Conservation (phyloP, 2,329 filamentous ascomycete species). For the Fusarium sp. region DNA sequence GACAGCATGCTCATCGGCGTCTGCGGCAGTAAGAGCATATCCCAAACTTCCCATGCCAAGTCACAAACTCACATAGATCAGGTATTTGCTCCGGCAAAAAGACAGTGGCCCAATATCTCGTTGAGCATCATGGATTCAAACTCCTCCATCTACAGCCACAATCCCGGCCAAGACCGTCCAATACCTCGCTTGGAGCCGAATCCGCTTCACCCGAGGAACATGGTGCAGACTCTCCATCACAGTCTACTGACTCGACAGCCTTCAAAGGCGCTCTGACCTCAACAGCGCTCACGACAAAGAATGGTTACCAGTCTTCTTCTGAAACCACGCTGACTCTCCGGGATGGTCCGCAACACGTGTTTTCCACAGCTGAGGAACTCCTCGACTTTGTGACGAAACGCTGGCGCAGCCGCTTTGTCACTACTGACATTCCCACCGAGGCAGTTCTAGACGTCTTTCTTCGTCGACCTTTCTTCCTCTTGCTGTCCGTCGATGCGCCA, state of each 20-base stretch:
- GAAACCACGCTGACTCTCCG: constrained; percentile 41
- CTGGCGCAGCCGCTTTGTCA: constrained; percentile 88
- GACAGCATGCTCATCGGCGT: constrained; percentile 77
- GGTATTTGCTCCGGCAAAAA: constrained; percentile 94
- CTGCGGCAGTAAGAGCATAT: constrained; percentile 68
- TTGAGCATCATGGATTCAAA: constrained; percentile 84
- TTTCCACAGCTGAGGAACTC: constrained; percentile 72
- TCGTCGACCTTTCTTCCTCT: constrained; percentile 88
- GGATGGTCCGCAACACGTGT: constrained; percentile 51
- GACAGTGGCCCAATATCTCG: constrained; percentile 87
- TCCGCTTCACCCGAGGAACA: constrained; percentile 18
- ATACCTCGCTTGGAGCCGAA: constrained; percentile 6
- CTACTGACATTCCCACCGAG: constrained; percentile 81
- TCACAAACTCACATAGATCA: constrained; percentile 48
- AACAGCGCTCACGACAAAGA: constrained; percentile 42
- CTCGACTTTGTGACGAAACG: constrained; percentile 85
- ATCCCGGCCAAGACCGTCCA: constrained; percentile 5
- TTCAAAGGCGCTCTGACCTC: constrained; percentile 39
- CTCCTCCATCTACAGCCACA: constrained; percentile 67
- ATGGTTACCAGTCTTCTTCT: constrained; percentile 37
- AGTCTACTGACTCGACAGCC: constrained; percentile 23
- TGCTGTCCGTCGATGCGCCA: constrained; percentile 91
- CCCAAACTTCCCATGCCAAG: neutral
- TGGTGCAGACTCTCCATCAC: constrained; percentile 8
- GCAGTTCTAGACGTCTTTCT: constrained; percentile 77